phyloP scores from a whole-genome alignment of 192 early-diverging fungal genomes.

The Phlyctochytrium arcticum region DNA sequence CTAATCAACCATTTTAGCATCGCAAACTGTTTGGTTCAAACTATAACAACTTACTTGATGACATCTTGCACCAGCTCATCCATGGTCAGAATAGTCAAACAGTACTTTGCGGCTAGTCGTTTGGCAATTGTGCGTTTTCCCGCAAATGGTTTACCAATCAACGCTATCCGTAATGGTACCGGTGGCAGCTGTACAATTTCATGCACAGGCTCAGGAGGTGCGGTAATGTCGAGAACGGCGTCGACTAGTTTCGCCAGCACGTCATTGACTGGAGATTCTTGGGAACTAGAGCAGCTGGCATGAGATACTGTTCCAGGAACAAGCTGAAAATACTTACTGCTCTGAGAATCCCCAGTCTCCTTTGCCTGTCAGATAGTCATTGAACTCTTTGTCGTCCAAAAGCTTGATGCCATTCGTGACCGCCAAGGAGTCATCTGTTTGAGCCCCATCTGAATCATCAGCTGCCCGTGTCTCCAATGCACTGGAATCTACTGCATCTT shows the following conservation, averaged over 20 bases:
- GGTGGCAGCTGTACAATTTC: conserved; percentile 36
- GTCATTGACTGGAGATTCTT: conserved; percentile 29
- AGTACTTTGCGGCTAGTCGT: conserved; percentile 34
- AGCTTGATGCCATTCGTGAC: conserved; percentile 33
- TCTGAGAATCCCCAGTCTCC: conserved; percentile 37
- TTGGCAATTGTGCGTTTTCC: conserved; percentile 48
- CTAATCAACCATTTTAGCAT: background rate
- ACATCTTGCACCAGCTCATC: conserved; percentile 48
- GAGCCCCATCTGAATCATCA: conserved; percentile 7
- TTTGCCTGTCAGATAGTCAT: conserved; percentile 44
- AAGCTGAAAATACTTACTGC: background rate
- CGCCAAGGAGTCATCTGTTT: background rate
- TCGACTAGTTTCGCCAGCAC: conserved; percentile 38
- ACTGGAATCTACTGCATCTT: conserved; percentile 32
- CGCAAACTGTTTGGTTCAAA: no score
- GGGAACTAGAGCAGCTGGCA: no score
- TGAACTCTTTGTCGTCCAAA: conserved; percentile 52
- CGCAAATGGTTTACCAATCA: conserved; percentile 54
- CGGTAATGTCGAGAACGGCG: conserved; percentile 43
- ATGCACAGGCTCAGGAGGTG: conserved; percentile 29
- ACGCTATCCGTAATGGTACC: conserved; percentile 42
- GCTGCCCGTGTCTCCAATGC: background rate
- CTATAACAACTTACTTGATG: conserved; percentile 31
- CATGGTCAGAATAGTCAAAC: conserved; percentile 30
- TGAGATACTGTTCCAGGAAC: no score